Conservation (phyloP, 768 basidiomycete species). For the Pisolithus microcarpus region DNA sequence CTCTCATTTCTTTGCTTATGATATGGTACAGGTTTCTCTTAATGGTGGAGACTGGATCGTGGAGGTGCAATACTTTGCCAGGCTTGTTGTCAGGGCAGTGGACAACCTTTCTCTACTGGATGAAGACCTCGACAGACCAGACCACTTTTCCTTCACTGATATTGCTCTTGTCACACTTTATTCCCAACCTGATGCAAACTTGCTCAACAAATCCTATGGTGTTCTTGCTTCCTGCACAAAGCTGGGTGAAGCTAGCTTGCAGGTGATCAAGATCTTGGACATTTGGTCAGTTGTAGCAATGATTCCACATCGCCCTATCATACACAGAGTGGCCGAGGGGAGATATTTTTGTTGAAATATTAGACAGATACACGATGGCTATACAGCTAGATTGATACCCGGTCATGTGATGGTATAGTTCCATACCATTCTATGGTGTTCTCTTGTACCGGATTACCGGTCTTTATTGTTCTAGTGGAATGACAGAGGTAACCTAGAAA, state of each 20-base stretch:
- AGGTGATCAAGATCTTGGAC: not conserved
- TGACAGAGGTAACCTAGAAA: too few species aligned
- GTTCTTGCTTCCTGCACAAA: conserved; percentile 1
- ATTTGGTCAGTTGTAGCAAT: conserved; percentile 5
- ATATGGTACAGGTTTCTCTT: not conserved
- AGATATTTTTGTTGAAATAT: too few species aligned
- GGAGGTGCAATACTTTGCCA: not conserved
- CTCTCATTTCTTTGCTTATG: too few species aligned
- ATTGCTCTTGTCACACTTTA: conserved; percentile 19
- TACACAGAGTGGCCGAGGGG: too few species aligned
- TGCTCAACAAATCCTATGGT: conserved; percentile 1
- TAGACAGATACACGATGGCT: too few species aligned
- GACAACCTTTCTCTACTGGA: not conserved
- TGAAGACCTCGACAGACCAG: not conserved
- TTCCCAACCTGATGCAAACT: conserved; percentile 10
- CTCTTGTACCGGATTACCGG: too few species aligned
- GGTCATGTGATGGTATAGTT: too few species aligned
- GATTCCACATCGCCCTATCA: conserved; percentile 1
- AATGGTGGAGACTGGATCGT: not conserved
- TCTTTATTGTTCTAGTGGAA: too few species aligned
- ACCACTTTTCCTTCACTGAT: not conserved
- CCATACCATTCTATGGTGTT: too few species aligned
- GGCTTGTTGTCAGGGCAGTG: not conserved
- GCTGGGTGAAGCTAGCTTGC: not conserved
- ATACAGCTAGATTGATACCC: too few species aligned